phyloP scores from a whole-genome alignment of 1,139 yeast genomes.

The Groenewaldozyma auringiensis region DNA sequence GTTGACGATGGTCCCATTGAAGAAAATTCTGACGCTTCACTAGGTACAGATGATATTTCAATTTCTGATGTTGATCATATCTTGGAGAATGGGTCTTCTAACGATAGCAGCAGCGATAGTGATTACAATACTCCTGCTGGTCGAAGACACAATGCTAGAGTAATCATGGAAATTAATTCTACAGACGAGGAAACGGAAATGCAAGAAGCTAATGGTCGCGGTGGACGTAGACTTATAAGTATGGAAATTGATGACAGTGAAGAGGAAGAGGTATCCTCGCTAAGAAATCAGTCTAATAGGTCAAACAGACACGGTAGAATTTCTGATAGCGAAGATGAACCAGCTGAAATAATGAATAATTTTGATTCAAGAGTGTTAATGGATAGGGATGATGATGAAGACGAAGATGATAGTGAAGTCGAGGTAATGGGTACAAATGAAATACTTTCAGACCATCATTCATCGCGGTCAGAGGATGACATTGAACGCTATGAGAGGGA shows the following conservation, averaged over 20 bases:
- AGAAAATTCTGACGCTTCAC: background rate
- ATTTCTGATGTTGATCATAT: background rate
- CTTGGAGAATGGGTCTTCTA: background rate
- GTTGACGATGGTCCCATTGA: background rate
- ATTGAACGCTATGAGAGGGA: background rate
- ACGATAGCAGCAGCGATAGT: background rate
- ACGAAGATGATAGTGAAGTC: constrained; percentile 3
- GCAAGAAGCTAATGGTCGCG: too few relatives aligned
- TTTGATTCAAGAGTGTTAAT: background rate
- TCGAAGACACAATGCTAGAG: too few relatives aligned
- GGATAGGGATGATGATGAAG: background rate
- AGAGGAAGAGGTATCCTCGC: too few relatives aligned
- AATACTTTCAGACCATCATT: too few relatives aligned
- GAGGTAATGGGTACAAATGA: background rate
- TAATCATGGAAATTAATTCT: too few relatives aligned
- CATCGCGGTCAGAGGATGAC: background rate
- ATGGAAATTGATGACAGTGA: too few relatives aligned
- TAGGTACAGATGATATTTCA: background rate
- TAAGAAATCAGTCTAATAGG: too few relatives aligned
- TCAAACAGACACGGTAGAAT: background rate
- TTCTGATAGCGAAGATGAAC: background rate
- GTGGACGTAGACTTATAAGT: too few relatives aligned
- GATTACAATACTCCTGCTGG: background rate
- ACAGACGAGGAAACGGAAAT: too few relatives aligned
- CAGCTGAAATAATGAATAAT: background rate